phyloP scores from a whole-genome alignment of 2,329 filamentous ascomycete genomes.

The Blastomyces parvus region DNA sequence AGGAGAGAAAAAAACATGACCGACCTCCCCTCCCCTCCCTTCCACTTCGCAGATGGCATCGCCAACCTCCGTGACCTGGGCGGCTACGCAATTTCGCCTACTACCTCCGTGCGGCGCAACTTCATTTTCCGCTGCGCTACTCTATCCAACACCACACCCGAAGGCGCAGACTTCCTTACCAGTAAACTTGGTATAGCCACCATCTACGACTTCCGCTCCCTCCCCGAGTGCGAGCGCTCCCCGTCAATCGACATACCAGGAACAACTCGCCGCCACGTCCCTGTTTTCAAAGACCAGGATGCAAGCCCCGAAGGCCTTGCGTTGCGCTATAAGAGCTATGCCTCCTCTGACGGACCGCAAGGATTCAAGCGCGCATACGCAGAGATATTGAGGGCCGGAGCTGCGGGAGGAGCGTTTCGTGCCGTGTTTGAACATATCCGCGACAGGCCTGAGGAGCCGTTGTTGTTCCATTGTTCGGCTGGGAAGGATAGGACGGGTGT shows the following conservation, averaged over 20 bases:
- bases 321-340: conserved; percentile 52
- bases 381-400: conserved; percentile 58
- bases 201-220: conserved; percentile 60
- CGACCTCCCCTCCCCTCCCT: conserved; percentile 15
- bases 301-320: conserved; percentile 57
- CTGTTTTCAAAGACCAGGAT: conserved; percentile 56
- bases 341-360: conserved; percentile 48
- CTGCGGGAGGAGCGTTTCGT: conserved; percentile 42
- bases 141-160: conserved; percentile 48
- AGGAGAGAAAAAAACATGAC: not conserved
- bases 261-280: conserved; percentile 49
- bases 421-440: conserved; percentile 54
- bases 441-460: conserved; percentile 36
- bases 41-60: conserved; percentile 43
- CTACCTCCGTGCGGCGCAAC: conserved; percentile 40
- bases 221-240: conserved; percentile 33
- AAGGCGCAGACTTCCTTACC: conserved; percentile 45
- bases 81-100: conserved; percentile 42
- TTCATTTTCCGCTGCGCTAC: conserved; percentile 62
- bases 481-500: conserved; percentile 72
- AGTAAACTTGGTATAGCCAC: conserved; percentile 49
- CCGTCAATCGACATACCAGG: conserved; percentile 42
- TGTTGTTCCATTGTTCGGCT: conserved; percentile 64
- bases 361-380: conserved; percentile 58
- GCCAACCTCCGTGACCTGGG: conserved; percentile 61